These are phyloP conservation scores for Cicer bijugum DNA, from an alignment of 306 rosid genomes.

Conservation along the genomic window DNA sequence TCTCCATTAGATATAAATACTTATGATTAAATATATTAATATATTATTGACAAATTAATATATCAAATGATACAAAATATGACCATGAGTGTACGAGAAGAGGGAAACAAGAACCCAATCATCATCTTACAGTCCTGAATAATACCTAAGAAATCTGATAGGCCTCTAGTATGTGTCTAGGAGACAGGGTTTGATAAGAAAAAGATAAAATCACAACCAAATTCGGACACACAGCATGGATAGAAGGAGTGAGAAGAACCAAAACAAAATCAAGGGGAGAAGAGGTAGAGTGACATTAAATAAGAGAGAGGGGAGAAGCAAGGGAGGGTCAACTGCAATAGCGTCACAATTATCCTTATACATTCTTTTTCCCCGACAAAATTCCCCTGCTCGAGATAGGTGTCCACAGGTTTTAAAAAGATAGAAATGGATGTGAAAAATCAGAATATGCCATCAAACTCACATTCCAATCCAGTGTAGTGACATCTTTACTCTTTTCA, in stretches of 20 bases:
- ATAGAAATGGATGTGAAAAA: constrained; percentile 15
- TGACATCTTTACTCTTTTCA: constrained; percentile 92
- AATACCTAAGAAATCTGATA: neutral
- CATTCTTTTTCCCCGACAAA: neutral
- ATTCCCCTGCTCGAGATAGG: constrained; percentile 1
- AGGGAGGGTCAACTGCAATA: neutral
- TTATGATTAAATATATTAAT: neutral
- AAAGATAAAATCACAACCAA: constrained; percentile 1
- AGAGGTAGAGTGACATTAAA: neutral
- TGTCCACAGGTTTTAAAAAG: neutral
- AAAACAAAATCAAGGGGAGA: neutral
- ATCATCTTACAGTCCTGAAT: constrained; percentile 11
- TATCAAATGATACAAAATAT: constrained; percentile 5
- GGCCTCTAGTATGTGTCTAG: neutral
- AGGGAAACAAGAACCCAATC: neutral
- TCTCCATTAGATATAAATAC: neutral
- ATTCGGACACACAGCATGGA: neutral
- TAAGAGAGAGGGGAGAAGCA: neutral
- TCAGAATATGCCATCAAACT: constrained; percentile 48
- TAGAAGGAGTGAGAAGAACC: neutral
- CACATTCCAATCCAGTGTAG: constrained; percentile 98
- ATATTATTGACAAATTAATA: too few species aligned
- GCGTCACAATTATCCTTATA: constrained; percentile 2
- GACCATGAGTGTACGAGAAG: constrained; percentile 1
- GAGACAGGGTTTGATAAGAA: neutral